Evolutionary conservation across 116 monocot species (phyloP).

Genomic region (Papilionanthe hybrid): DNA sequence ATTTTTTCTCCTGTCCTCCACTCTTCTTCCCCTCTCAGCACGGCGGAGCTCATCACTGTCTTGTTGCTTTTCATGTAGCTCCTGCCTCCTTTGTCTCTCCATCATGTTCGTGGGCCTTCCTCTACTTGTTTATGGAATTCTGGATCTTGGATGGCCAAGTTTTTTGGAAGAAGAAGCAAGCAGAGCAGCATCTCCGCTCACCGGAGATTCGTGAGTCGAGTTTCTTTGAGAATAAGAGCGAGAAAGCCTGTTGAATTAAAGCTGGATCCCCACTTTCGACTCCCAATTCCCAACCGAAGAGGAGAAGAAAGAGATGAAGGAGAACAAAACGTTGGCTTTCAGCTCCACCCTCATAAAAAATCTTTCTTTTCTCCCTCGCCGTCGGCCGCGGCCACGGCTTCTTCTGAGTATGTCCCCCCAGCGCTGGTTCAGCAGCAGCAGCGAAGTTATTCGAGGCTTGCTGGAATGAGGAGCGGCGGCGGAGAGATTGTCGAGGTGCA

Average conservation of each 20-base stretch:
- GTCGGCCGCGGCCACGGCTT: too few species aligned
- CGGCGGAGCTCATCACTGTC: background rate
- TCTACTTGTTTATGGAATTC: conserved; percentile 1
- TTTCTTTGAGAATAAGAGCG: background rate
- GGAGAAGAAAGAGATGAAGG: background rate
- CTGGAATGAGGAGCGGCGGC: background rate
- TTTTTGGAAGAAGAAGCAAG: background rate
- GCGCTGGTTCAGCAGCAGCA: too few species aligned
- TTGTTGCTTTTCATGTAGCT: conserved; percentile 2
- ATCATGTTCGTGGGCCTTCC: background rate
- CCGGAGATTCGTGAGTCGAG: background rate
- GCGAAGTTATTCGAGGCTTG: background rate
- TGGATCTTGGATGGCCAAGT: background rate
- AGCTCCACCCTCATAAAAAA: background rate
- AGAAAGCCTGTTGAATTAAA: background rate
- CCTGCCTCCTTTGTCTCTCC: background rate
- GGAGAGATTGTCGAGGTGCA: conserved; percentile 73
- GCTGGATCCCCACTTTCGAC: background rate
- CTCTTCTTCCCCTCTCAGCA: background rate
- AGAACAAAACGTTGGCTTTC: background rate
- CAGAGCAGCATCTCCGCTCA: too few species aligned
- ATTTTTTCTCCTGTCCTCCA: background rate
- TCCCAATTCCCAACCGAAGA: background rate
- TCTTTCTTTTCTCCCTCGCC: too few species aligned
- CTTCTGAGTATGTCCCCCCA: too few species aligned